Base-by-base conservation (phyloP, 352 stramenopile species). In the Phytophthora tubulina region DNA sequence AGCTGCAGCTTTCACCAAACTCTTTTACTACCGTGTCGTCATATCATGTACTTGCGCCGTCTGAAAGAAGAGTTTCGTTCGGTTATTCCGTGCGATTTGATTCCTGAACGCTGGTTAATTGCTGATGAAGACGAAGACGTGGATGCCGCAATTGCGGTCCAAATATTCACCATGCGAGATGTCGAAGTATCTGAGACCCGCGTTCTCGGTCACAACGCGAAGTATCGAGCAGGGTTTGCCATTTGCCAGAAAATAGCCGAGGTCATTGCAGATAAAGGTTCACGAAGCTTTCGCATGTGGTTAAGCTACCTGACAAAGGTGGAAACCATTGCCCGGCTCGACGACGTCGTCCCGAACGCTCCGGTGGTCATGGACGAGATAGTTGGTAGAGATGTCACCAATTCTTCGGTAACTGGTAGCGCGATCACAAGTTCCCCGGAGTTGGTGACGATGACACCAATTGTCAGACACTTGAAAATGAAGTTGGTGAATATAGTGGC, bases 181-280 rank as follows among this genome's bases (percentile, higher is more conserved):
- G 15, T 60, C 10, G 57, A 57, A 13, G 17, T 32, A 2, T 31
- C 27, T 11, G 32, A n/a, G 15, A 46, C n/a, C 44, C 50, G 49
- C 9, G 51, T 46, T 30, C 33, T 48, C 7, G n/a, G 32, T 4
- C 63, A 70, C n/a, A 70, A 70, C n/a, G 35, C 41, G 6, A 70
- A 70, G 36, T 70, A 70, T 46, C 31, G 39, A 5, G 3, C 52
- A 4, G 17, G 13, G 9, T 53, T 70, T 41, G 46, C 35, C 11
- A 36, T 70, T 3, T 70, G 52, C 27, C 63, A 70, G 8, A 32
- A 7, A 21, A 57, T 63, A 21, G 63, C 63, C 1, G 44, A 63
- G 46, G 44, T 63, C 31, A 45, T 69, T 9, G 45, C 52, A 3
- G 62, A 70, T 11, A 70, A 63, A 33, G 44, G 52, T 3, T 42